A percentile compares a stretch with the other conserved stretches of the same genome.
Conservation (phyloP, 2,329 filamentous ascomycete genomes). For the Claviceps lovelessii region DNA sequence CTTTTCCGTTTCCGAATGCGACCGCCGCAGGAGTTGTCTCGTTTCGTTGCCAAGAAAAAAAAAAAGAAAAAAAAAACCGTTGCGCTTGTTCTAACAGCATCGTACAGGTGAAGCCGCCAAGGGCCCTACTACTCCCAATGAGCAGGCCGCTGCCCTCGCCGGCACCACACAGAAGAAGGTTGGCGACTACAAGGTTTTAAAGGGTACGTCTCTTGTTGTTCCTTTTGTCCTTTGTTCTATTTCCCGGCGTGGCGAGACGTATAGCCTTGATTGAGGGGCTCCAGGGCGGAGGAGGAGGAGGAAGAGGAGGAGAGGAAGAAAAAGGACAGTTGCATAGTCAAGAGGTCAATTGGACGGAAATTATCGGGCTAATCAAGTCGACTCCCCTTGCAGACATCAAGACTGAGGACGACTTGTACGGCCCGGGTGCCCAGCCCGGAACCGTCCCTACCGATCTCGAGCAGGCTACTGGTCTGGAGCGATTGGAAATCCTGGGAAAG, state of each 20-base stretch:
- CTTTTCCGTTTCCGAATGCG: constrained; percentile 16
- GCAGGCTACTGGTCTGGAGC: constrained; percentile 93
- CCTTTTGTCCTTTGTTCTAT: background rate
- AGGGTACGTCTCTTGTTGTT: constrained; percentile 26
- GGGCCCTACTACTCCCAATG: constrained; percentile 18
- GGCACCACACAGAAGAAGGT: constrained; percentile 30
- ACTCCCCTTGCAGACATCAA: constrained; percentile 54
- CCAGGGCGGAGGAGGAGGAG: background rate
- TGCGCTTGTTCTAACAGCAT: constrained; percentile 3
- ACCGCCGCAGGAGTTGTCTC: constrained; percentile 2
- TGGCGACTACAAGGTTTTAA: constrained; percentile 30
- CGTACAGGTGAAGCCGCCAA: constrained; percentile 24
- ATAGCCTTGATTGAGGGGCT: constrained; percentile 11
- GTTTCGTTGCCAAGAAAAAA: background rate
- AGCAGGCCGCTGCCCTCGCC: constrained; percentile 23
- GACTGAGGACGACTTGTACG: constrained; percentile 65
- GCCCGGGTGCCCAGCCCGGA: constrained; percentile 67
- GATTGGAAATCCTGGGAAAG: constrained; percentile 97
- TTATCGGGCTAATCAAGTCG: constrained; percentile 10
- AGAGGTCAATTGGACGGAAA: background rate
- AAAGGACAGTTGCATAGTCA: background rate
- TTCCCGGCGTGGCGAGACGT: constrained; percentile 4
- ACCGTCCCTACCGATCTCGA: constrained; percentile 87
- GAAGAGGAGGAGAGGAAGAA: no score
- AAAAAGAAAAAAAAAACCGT: no score